Evolutionary conservation across 768 basidiomycete species (phyloP).

Genomic region (Tulasnella sp.): DNA sequence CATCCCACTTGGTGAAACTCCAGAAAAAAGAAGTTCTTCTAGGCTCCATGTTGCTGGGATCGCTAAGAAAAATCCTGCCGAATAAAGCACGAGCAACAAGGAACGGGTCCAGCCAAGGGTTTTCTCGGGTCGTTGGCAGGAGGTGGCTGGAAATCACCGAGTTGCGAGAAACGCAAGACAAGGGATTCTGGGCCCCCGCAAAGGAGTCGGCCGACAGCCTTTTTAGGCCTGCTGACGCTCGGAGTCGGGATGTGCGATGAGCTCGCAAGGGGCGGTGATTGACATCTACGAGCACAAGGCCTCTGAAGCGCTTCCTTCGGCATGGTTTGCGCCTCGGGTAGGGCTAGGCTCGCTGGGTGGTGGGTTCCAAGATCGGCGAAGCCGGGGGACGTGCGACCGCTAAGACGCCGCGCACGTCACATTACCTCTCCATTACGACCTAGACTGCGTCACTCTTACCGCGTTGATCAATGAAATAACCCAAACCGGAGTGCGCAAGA

Average conservation of each 20-base stretch:
- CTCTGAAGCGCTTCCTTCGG: neutral
- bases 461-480: neutral
- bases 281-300: neutral
- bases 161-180: neutral
- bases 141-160: constrained; percentile 1
- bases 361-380: neutral
- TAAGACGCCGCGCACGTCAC: constrained; percentile 1
- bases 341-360: neutral
- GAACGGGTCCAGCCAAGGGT: neutral
- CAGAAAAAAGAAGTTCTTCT: neutral
- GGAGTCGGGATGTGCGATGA: neutral
- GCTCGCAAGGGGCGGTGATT: constrained; percentile 1
- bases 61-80: constrained; percentile 1
- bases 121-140: neutral
- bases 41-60: neutral
- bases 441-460: constrained; percentile 2
- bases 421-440: neutral
- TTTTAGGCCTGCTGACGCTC: constrained; percentile 6
- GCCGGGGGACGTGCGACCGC: neutral
- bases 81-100: neutral
- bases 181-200: constrained; percentile 6
- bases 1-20: neutral
- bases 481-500: neutral
- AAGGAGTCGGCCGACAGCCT: constrained; percentile 5
- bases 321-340: neutral